These are phyloP conservation scores for Basidiobolus meristosporus DNA, from an alignment of 371 early-diverging fungal species.

Conservation along the genomic window DNA sequence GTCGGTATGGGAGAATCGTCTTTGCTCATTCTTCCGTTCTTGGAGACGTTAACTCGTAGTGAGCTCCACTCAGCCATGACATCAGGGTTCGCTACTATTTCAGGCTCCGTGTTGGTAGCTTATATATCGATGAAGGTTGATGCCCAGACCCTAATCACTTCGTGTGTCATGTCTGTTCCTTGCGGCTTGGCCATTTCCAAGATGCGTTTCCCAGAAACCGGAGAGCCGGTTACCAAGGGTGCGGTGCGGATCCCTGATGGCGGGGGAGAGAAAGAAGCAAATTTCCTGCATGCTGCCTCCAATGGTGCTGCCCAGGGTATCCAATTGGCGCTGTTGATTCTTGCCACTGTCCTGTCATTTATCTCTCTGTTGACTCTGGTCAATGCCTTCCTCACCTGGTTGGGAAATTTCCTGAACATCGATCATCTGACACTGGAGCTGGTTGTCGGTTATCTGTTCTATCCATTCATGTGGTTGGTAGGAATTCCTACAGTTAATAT, in stretches of 20 bases:
- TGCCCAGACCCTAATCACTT: slow-evolving; percentile 46
- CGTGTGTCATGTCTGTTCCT: slow-evolving; percentile 86
- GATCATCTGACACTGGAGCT: slow-evolving; percentile 36
- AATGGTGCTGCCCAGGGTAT: slow-evolving; percentile 77
- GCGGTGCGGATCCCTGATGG: slow-evolving; percentile 30
- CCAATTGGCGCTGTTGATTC: slow-evolving; percentile 49
- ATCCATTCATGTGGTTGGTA: slow-evolving; percentile 68
- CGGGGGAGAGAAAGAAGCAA: slow-evolving; percentile 43
- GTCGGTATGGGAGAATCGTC: slow-evolving; percentile 74
- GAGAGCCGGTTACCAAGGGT: slow-evolving; percentile 51
- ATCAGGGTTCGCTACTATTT: slow-evolving; percentile 80
- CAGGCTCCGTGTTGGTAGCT: slow-evolving; percentile 65
- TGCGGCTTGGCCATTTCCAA: slow-evolving; percentile 73
- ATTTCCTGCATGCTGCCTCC: slow-evolving; percentile 65
- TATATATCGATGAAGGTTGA: slow-evolving; percentile 46
- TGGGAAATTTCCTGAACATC: slow-evolving; percentile 52
- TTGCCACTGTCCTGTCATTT: slow-evolving; percentile 54
- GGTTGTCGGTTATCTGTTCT: slow-evolving; percentile 61
- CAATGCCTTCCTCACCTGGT: slow-evolving; percentile 52
- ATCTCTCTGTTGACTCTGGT: slow-evolving; percentile 45
- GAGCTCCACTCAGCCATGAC: slow-evolving; percentile 81
- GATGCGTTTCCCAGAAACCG: slow-evolving; percentile 72
- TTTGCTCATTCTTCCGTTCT: slow-evolving; percentile 59
- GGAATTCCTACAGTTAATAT: slow-evolving; percentile 47
- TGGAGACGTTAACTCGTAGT: slow-evolving; percentile 64